phyloP scores from a whole-genome alignment of 306 rosid genomes.

The Glycine latifolia region DNA sequence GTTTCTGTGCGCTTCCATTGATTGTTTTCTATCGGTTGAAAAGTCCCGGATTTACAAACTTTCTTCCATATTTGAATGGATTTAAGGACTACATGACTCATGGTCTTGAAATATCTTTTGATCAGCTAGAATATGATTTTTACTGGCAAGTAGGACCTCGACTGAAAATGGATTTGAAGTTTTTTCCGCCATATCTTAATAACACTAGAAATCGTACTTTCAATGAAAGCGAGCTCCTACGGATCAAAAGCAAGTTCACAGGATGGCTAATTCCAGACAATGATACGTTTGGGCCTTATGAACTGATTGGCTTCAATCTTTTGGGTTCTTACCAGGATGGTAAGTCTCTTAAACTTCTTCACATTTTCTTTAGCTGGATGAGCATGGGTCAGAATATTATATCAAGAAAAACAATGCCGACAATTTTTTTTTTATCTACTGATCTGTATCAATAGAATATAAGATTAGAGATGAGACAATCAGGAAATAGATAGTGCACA shows the following conservation, averaged over 20 bases:
- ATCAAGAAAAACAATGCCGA: background rate
- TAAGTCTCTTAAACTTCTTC: constrained; percentile 57
- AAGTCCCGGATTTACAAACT: constrained; percentile 87
- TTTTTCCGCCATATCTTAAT: constrained; percentile 64
- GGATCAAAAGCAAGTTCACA: constrained; percentile 65
- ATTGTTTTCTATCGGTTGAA: constrained; percentile 74
- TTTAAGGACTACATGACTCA: constrained; percentile 60
- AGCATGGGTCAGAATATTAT: constrained; percentile 1
- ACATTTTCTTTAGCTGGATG: constrained; percentile 18
- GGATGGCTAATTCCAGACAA: constrained; percentile 68
- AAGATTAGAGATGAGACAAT: background rate
- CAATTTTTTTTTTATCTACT: background rate
- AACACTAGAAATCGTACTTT: constrained; percentile 41
- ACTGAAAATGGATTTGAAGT: constrained; percentile 67
- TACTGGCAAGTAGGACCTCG: constrained; percentile 84
- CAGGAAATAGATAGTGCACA: background rate
- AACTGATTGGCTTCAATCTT: constrained; percentile 61
- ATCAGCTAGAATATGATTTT: constrained; percentile 68
- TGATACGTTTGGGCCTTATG: constrained; percentile 84
- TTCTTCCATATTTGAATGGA: constrained; percentile 53
- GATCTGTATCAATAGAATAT: background rate
- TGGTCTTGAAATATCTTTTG: constrained; percentile 51
- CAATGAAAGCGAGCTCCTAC: constrained; percentile 63
- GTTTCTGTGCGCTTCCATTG: constrained; percentile 81
- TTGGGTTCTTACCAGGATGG: constrained; percentile 61